phyloP scores from a whole-genome alignment of 192 early-diverging fungal species.

The Thamnidium elegans region DNA sequence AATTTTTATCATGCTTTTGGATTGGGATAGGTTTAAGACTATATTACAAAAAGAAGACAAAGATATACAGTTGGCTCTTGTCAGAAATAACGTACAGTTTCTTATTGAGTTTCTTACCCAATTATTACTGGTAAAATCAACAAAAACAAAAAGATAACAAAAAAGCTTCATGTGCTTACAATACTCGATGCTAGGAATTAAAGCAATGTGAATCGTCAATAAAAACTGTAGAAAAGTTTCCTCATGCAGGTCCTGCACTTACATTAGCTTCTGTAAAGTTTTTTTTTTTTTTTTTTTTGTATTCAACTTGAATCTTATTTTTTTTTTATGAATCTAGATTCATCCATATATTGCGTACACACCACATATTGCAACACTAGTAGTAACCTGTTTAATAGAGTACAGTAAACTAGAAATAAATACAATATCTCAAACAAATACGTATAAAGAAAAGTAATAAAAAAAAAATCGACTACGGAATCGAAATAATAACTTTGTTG shows the following conservation, averaged over 20 bases:
- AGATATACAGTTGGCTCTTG: background rate
- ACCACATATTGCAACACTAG: background rate
- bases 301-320: background rate
- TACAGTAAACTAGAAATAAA: conserved; percentile 2
- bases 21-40: conserved; percentile 11
- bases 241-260: background rate
- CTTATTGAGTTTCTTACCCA: background rate
- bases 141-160: background rate
- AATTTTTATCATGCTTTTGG: background rate
- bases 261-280: conserved; percentile 6
- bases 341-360: conserved; percentile 9
- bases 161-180: background rate
- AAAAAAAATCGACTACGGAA: background rate
- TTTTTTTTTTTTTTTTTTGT: background rate
- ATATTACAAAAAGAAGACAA: background rate
- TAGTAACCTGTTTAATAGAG: background rate
- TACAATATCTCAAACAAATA: background rate
- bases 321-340: background rate
- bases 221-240: background rate
- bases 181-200: background rate
- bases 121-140: background rate
- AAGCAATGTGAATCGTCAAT: background rate
- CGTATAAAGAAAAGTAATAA: background rate
- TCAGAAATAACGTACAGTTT: conserved; percentile 3
- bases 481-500: background rate